These are phyloP conservation scores for Coniochaeta pulveracea DNA, from an alignment of 2,329 filamentous ascomycete genomes.

Conservation along the genomic window DNA sequence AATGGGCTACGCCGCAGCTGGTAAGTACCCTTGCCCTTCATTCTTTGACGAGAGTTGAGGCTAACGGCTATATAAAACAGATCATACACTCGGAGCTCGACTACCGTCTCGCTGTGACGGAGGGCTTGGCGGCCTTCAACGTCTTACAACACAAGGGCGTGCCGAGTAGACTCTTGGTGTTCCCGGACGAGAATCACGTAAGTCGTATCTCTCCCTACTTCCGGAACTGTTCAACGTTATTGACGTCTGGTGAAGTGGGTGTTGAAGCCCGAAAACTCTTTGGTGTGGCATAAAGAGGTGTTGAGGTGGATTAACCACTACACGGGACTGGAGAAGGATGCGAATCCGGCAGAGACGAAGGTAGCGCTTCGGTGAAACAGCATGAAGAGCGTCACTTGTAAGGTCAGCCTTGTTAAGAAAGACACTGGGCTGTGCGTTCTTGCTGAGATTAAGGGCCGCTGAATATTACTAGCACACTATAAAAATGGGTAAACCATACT, in stretches of 20 bases:
- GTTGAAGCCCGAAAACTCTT: constrained; percentile 78
- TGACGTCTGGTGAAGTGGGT: constrained; percentile 53
- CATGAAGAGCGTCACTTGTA: too few species aligned
- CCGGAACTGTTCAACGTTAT: constrained; percentile 32
- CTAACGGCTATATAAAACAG: constrained; percentile 6
- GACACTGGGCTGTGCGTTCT: too few species aligned
- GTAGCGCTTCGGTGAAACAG: too few species aligned
- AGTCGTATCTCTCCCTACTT: constrained; percentile 50
- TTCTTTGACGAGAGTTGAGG: not conserved
- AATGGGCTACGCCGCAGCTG: constrained; percentile 82
- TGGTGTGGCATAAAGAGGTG: constrained; percentile 84
- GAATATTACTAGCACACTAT: too few species aligned
- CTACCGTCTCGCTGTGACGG: constrained; percentile 75
- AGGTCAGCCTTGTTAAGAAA: too few species aligned
- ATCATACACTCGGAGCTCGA: constrained; percentile 81
- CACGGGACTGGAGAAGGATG: constrained; percentile 28
- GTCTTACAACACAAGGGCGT: constrained; percentile 66
- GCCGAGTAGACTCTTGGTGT: constrained; percentile 68
- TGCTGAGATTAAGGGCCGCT: too few species aligned
- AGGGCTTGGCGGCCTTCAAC: constrained; percentile 79
- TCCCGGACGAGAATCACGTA: constrained; percentile 61
- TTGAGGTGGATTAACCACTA: constrained; percentile 65
- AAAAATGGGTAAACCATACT: too few species aligned
- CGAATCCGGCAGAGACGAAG: too few species aligned
- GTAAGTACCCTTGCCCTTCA: constrained; percentile 27